Percentiles rank a stretch among this genome's conserved stretches.
phyloP scores from a whole-genome alignment of 345 rosid genomes.

The Dovyalis caffra region DNA sequence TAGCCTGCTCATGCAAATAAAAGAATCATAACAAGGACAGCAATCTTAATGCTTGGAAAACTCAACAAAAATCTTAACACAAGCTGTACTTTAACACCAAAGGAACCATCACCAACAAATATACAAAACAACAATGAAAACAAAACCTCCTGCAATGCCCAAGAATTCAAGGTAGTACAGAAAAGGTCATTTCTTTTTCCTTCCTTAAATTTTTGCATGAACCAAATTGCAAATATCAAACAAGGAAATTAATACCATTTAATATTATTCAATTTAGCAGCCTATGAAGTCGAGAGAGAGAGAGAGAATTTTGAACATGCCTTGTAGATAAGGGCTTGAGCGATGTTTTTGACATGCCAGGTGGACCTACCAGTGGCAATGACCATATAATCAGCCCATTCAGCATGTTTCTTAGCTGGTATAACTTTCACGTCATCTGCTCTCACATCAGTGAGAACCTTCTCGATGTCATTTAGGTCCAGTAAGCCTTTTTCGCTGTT shows the following conservation, averaged over 20 bases:
- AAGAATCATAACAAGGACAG: background rate
- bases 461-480: constrained; percentile 64
- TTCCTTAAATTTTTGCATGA: background rate
- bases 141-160: background rate
- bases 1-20: constrained; percentile 50
- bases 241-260: background rate
- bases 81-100: background rate
- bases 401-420: constrained; percentile 44
- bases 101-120: background rate
- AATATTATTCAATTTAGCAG: too few relatives aligned
- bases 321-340: constrained; percentile 74
- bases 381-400: constrained; percentile 79
- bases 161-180: background rate
- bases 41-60: background rate
- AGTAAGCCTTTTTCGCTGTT: constrained; percentile 22
- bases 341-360: constrained; percentile 90
- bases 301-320: constrained; percentile 14
- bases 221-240: background rate
- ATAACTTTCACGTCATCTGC: constrained; percentile 80
- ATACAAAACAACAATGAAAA: background rate
- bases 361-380: constrained; percentile 86
- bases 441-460: constrained; percentile 71
- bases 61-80: background rate
- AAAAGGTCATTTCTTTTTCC: background rate
- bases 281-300: background rate